Conservation (phyloP, 1,284 basidiomycete species). For the Ceratobasidium sp. region DNA sequence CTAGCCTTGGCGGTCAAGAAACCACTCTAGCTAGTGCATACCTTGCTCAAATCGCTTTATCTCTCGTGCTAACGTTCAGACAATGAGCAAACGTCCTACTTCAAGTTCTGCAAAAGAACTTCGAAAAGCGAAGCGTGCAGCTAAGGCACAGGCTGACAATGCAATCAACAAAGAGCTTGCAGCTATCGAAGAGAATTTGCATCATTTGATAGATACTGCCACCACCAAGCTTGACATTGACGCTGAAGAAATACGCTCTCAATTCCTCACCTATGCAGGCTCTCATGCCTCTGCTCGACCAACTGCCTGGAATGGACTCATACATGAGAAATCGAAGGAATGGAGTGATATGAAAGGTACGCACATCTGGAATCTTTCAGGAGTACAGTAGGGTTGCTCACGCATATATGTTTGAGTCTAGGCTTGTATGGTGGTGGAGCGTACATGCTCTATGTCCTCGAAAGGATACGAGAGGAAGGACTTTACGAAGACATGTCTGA, state of each 20-base stretch:
- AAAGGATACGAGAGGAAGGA: neutral
- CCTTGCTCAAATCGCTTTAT: too few species aligned
- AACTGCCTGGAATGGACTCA: constrained; percentile 8
- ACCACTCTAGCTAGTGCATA: too few species aligned
- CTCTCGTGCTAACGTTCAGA: too few species aligned
- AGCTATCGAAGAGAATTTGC: neutral
- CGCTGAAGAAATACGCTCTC: neutral
- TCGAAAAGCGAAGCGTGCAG: too few species aligned
- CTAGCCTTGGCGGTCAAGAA: too few species aligned
- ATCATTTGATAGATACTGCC: neutral
- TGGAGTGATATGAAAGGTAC: constrained; percentile 3
- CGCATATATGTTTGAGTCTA: neutral
- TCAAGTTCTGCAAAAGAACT: too few species aligned
- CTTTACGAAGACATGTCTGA: constrained; percentile 6
- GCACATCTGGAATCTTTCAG: neutral
- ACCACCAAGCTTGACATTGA: neutral
- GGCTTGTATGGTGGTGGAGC: neutral
- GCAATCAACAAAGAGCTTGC: neutral
- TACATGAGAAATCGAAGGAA: constrained; percentile 13
- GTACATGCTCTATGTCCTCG: constrained; percentile 11
- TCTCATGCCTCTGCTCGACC: neutral
- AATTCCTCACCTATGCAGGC: neutral
- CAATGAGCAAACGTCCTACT: too few species aligned
- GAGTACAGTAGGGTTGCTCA: neutral
- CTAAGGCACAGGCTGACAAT: too few species aligned